These are phyloP conservation scores for Phytopythium montanum DNA, from an alignment of 352 stramenopile species.

Conservation along the genomic window DNA sequence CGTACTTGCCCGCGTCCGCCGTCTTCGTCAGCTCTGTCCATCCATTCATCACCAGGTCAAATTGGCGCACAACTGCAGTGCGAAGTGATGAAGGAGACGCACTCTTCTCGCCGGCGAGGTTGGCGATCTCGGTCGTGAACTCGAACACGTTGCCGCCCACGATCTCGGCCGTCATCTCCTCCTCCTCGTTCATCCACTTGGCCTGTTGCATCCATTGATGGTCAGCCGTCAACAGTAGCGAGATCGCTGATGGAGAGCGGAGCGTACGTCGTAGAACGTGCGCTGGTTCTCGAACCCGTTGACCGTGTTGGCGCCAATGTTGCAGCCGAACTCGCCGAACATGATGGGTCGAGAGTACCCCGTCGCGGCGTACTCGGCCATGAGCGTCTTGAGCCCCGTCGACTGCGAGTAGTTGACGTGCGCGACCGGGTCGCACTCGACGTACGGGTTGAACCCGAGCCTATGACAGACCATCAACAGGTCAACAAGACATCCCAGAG, in stretches of 20 bases:
- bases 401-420: conserved; percentile 49
- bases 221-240: no score
- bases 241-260: no score
- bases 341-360: conserved; percentile 55
- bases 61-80: not conserved
- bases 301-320: conserved; percentile 56
- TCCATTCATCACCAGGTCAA: not conserved
- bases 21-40: conserved; percentile 30
- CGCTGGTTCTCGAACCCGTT: conserved; percentile 57
- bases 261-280: conserved; percentile 48
- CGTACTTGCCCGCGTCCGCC: conserved; percentile 60
- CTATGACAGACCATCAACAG: not conserved
- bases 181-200: conserved; percentile 84
- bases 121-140: conserved; percentile 71
- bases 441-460: conserved; percentile 52
- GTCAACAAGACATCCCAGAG: not conserved
- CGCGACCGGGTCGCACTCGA: conserved; percentile 43
- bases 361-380: conserved; percentile 46
- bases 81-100: no score
- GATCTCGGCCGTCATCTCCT: conserved; percentile 66
- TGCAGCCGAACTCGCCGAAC: conserved; percentile 72
- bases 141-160: conserved; percentile 82
- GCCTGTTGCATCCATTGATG: no score
- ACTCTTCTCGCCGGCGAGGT: conserved; percentile 42
- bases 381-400: conserved; percentile 41